Evolutionary conservation across 1,284 basidiomycete genomes (phyloP).

Genomic region (Heimioporus retisporus): DNA sequence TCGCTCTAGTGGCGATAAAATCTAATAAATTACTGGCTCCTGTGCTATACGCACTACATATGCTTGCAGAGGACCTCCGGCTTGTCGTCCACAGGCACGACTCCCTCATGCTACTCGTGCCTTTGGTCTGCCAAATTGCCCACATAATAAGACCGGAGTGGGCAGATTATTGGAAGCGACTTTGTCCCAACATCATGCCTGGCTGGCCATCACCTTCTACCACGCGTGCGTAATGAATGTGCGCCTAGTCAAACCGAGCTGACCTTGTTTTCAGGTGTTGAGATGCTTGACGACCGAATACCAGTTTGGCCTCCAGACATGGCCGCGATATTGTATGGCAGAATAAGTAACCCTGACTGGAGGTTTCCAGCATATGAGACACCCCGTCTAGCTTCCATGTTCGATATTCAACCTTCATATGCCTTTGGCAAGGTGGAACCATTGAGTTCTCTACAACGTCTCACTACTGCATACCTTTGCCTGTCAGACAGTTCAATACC

Average conservation of each 20-base stretch:
- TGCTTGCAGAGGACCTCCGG: constrained; percentile 78
- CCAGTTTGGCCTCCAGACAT: constrained; percentile 79
- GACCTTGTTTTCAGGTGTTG: constrained; percentile 46
- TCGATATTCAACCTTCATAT: constrained; percentile 64
- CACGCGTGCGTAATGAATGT: constrained; percentile 50
- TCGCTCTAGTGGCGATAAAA: constrained; percentile 30
- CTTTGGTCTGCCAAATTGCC: constrained; percentile 77
- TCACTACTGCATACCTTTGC: constrained; percentile 65
- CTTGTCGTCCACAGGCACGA: constrained; percentile 63
- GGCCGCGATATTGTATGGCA: constrained; percentile 69
- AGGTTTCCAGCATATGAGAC: constrained; percentile 64
- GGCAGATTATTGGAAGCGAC: constrained; percentile 89
- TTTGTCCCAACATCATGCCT: constrained; percentile 69
- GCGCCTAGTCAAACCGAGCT: constrained; percentile 2
- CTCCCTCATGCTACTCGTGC: constrained; percentile 69
- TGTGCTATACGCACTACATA: constrained; percentile 78
- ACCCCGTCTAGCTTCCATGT: constrained; percentile 58
- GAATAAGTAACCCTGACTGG: constrained; percentile 76
- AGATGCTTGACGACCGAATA: constrained; percentile 69
- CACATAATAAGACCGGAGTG: constrained; percentile 78
- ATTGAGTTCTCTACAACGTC: constrained; percentile 57
- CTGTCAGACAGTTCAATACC: constrained; percentile 62
- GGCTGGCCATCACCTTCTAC: constrained; percentile 64
- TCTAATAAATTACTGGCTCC: constrained; percentile 59
- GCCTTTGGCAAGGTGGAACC: constrained; percentile 71